Evolutionary conservation across 2,329 filamentous ascomycete genomes (phyloP), one percentile per base, ranked within the genome.

Genomic region (Uncinocarpus reesii): DNA sequence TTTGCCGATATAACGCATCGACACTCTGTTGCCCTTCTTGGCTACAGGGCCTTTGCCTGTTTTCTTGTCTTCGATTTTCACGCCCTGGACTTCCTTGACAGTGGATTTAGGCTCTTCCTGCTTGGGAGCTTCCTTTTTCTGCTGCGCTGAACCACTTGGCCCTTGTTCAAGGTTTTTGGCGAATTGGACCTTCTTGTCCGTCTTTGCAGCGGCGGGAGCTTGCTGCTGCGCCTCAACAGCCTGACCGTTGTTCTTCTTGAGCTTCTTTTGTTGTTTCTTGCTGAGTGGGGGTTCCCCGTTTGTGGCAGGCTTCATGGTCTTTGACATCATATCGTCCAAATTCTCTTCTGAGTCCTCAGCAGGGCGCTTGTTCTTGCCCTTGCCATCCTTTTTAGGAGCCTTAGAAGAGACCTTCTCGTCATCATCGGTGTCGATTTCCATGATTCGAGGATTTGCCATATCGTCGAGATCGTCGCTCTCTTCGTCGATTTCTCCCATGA

Each of bases 141-240:
- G 69, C 53, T 71, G 68, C 55, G 77, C 71, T 49, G 85, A 82
- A 56, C 82, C 81, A 36, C 88, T 93, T 55, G 92, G 92, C 52
- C 92, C 92, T 70, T 94, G 88, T 76, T 96, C 92, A 54, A 98
- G 86, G 70, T 96, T 89, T 79, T 96, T 95, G 64, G 92, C 90
- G 67, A 98, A 98, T 69, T 95, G 87, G 53, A 98, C 92, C 76
- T 95, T 96, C 80, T 95, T 95, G 68, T 85, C 84, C 49, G 75
- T 72, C 75, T 81, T 81, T 55, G 67, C 68, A 55, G 73, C 67
- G 46, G 63, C 47, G 20, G 71, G 70, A 48, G 76, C 74, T 52
- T 78, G 72, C 66, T 38, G 62, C 60, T 35, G 65, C 59, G 64
- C 65, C 44, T 76, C 70, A 52, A 84, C 79, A 51, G 92, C 82